Conservation (phyloP, 495 filamentous ascomycete species). For the Margaritispora aquatica region DNA sequence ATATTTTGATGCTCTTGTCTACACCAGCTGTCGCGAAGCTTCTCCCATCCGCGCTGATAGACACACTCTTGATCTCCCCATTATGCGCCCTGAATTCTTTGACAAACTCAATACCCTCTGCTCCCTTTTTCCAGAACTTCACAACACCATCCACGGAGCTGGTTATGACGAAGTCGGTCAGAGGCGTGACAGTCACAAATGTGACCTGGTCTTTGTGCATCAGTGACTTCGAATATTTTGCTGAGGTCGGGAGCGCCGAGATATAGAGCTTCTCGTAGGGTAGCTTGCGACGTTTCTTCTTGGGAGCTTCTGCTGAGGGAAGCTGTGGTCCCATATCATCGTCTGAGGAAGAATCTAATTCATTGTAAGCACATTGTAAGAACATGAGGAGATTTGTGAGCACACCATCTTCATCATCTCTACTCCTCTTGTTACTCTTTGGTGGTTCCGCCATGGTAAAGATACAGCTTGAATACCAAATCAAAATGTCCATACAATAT, state of each 20-base stretch:
- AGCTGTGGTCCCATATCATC: conserved; percentile 93
- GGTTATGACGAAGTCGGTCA: conserved; percentile 91
- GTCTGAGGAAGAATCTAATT: conserved; percentile 57
- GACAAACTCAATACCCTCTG: conserved; percentile 88
- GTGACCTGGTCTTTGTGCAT: conserved; percentile 97
- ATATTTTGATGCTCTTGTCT: conserved; percentile 90
- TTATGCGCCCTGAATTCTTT: conserved; percentile 93
- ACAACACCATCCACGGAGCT: conserved; percentile 88
- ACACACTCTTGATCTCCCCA: conserved; percentile 77
- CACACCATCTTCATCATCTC: conserved; percentile 39
- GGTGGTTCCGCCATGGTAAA: conserved; percentile 19
- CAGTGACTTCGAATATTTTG: conserved; percentile 88
- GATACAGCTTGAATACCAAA: not conserved
- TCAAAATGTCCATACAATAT: not conserved
- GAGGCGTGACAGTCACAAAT: conserved; percentile 79
- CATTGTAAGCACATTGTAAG: conserved; percentile 1
- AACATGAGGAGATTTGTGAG: not conserved
- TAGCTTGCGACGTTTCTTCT: conserved; percentile 87
- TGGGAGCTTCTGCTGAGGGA: conserved; percentile 60
- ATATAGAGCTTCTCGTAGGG: conserved; percentile 93
- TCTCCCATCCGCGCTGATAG: conserved; percentile 80
- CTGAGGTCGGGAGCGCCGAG: conserved; percentile 74
- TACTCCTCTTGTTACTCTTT: conserved; percentile 36
- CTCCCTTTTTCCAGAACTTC: conserved; percentile 98
- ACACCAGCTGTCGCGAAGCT: conserved; percentile 86